These are phyloP conservation scores for Pochonia chlamydosporia DNA, from an alignment of 2,329 filamentous ascomycete genomes.

Conservation along the genomic window DNA sequence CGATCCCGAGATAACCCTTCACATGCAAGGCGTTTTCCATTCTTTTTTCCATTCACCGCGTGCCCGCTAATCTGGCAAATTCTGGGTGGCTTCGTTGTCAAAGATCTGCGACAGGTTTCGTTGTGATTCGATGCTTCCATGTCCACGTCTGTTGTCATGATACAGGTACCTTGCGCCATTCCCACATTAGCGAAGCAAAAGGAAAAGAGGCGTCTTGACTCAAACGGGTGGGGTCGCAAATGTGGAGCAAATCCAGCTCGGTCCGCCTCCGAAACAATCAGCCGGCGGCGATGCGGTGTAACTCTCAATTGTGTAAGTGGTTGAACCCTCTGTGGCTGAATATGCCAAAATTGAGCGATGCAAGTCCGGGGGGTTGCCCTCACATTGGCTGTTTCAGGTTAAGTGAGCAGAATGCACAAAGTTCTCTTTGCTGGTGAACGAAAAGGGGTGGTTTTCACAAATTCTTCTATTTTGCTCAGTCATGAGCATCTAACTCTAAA, in stretches of 20 bases:
- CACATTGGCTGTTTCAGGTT: too few relatives aligned
- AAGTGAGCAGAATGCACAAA: too few relatives aligned
- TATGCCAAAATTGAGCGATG: too few relatives aligned
- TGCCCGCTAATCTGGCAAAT: not conserved
- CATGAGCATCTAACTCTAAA: not conserved
- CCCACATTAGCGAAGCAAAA: not conserved
- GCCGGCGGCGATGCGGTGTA: not conserved
- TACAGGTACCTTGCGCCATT: not conserved
- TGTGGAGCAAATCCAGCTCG: not conserved
- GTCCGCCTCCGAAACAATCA: slow-evolving; percentile 1
- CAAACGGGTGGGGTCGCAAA: slow-evolving; percentile 1
- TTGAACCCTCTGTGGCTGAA: not conserved
- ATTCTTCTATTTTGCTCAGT: not conserved
- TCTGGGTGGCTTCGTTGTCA: not conserved
- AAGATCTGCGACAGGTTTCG: not conserved
- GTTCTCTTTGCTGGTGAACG: not conserved
- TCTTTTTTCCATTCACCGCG: not conserved
- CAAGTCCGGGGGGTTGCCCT: too few relatives aligned
- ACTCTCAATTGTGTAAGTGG: not conserved
- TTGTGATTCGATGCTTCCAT: not conserved
- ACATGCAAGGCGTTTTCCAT: too few relatives aligned
- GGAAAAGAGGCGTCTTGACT: not conserved
- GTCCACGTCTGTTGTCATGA: not conserved
- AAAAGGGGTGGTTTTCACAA: not conserved
- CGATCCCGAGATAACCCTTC: too few relatives aligned